These are phyloP conservation scores for Pseudogymnoascus destructans DNA, from an alignment of 2,329 filamentous ascomycete species.

Conservation along the genomic window DNA sequence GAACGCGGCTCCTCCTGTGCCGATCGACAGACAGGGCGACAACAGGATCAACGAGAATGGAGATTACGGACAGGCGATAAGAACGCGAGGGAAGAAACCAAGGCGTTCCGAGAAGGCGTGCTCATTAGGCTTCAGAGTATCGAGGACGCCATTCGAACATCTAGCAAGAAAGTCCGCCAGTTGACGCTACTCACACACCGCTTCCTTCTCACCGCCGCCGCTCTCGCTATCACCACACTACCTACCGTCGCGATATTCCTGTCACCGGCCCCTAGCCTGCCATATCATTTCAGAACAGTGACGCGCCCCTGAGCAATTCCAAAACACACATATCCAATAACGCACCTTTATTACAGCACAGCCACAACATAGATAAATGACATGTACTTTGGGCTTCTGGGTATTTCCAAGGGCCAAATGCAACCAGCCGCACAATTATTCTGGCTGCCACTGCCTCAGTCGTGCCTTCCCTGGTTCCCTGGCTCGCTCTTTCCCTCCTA, in stretches of 20 bases:
- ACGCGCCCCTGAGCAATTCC: background rate
- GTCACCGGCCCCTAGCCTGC: background rate
- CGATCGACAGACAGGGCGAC: too few relatives aligned
- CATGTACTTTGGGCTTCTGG: background rate
- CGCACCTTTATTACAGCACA: background rate
- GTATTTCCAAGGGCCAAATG: background rate
- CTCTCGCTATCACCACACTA: background rate
- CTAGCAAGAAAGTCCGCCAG: too few relatives aligned
- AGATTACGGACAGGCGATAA: too few relatives aligned
- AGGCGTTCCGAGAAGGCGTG: too few relatives aligned
- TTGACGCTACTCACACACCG: background rate
- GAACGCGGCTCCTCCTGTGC: too few relatives aligned
- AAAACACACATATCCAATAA: background rate
- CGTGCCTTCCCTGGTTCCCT: background rate
- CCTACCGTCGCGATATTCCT: background rate
- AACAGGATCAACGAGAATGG: too few relatives aligned
- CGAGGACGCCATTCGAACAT: too few relatives aligned
- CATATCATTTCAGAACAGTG: background rate
- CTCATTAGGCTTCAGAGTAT: too few relatives aligned
- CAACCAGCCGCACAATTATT: background rate
- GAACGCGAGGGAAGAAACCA: too few relatives aligned
- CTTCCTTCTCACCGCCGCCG: background rate
- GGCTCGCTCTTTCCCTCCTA: background rate
- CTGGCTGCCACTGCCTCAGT: background rate
- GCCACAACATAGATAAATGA: background rate